phyloP scores from a whole-genome alignment of 2,329 filamentous ascomycete genomes.

The Cercospora sp. region DNA sequence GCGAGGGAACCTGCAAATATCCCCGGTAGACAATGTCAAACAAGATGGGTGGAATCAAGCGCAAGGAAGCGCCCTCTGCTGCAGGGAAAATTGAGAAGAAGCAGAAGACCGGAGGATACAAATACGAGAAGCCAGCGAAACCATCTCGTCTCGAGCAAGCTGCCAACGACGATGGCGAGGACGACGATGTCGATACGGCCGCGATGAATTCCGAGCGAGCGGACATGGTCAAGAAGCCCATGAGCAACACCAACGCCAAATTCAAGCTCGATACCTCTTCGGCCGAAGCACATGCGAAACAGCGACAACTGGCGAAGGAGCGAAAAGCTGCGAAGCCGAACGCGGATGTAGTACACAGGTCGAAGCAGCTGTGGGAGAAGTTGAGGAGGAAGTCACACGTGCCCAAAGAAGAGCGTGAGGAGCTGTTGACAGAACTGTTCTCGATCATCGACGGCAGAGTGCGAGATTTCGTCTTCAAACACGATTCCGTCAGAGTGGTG shows the following conservation, averaged over 20 bases:
- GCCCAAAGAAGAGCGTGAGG: slow-evolving; percentile 81
- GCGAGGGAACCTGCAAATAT: not conserved
- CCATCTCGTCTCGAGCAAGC: slow-evolving; percentile 33
- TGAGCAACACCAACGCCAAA: slow-evolving; percentile 29
- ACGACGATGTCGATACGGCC: slow-evolving; percentile 21
- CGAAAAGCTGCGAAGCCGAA: slow-evolving; percentile 92
- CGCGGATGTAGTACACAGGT: slow-evolving; percentile 81
- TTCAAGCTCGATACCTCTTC: slow-evolving; percentile 60
- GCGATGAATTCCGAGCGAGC: slow-evolving; percentile 20
- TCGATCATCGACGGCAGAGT: slow-evolving; percentile 86
- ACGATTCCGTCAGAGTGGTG: slow-evolving; percentile 93
- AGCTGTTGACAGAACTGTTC: slow-evolving; percentile 86
- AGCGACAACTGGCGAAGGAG: slow-evolving; percentile 83
- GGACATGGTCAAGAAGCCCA: slow-evolving; percentile 18
- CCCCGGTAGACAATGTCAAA: not conserved
- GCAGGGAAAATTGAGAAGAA: slow-evolving; percentile 38
- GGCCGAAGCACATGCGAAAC: slow-evolving; percentile 87
- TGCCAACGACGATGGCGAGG: slow-evolving; percentile 33
- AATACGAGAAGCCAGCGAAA: slow-evolving; percentile 33
- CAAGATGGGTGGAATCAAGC: slow-evolving; percentile 43
- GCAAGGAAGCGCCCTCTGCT: slow-evolving; percentile 41
- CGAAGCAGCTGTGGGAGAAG: slow-evolving; percentile 97
- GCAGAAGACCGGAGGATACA: slow-evolving; percentile 42
- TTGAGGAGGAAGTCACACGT: slow-evolving; percentile 92
- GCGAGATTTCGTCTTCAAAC: slow-evolving; percentile 96